Percentiles rank a stretch among this genome's conserved stretches.
phyloP scores from a whole-genome alignment of 768 basidiomycete genomes.

The Boletus pseudopeckii region DNA sequence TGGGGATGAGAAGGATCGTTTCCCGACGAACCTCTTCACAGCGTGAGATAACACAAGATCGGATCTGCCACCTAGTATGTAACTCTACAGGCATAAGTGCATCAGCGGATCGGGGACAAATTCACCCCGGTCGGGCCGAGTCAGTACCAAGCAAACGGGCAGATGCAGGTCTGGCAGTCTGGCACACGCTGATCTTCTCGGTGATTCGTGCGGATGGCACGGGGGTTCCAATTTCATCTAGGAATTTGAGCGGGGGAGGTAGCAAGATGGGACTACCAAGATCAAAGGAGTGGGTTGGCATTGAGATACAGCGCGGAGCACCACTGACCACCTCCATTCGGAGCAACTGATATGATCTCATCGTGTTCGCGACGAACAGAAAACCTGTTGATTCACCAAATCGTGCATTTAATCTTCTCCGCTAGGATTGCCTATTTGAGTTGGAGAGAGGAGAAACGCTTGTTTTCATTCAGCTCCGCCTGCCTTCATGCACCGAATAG shows the following conservation, averaged over 20 bases:
- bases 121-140: background rate
- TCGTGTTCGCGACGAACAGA: background rate
- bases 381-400: background rate
- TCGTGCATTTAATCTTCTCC: background rate
- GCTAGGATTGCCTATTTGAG: background rate
- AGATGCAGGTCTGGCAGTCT: background rate
- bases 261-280: background rate
- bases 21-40: background rate
- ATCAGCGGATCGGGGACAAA: background rate
- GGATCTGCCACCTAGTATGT: background rate
- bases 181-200: background rate
- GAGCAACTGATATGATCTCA: background rate
- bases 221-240: background rate
- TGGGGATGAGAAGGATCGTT: background rate
- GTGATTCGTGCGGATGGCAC: constrained; percentile 1
- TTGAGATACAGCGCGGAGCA: background rate
- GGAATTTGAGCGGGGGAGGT: background rate
- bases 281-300: background rate
- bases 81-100: background rate
- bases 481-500: background rate
- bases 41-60: background rate
- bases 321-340: background rate
- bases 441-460: background rate
- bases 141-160: background rate
- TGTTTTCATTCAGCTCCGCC: background rate